phyloP scores from a whole-genome alignment of 2,329 filamentous ascomycete genomes.

The Aureobasidium sp. region DNA sequence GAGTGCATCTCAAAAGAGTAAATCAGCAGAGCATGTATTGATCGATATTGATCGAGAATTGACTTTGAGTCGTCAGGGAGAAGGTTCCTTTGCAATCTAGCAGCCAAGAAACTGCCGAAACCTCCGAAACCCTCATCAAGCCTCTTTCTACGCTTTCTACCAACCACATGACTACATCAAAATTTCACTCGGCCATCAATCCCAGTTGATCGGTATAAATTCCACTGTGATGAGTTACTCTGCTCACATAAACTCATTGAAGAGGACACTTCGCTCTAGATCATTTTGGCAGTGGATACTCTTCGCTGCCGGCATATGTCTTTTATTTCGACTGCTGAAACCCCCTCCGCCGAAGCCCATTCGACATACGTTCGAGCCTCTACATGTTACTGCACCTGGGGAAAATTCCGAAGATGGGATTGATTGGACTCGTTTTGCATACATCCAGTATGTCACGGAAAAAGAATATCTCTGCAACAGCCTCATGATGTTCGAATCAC shows the following conservation, averaged over 20 bases:
- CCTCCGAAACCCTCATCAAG: background rate
- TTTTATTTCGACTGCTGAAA: slow-evolving; percentile 1
- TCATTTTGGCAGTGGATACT: slow-evolving; percentile 15
- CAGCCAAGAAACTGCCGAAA: slow-evolving; percentile 4
- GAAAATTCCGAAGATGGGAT: slow-evolving; percentile 7
- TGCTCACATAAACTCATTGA: background rate
- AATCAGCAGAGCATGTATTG: too few species aligned
- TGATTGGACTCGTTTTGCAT: slow-evolving; percentile 36
- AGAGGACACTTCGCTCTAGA: slow-evolving; percentile 5
- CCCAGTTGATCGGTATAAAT: too few species aligned
- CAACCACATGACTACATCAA: too few species aligned
- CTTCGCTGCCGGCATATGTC: slow-evolving; percentile 2
- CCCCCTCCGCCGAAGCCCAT: background rate
- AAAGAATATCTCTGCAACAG: slow-evolving; percentile 38
- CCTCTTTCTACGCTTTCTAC: background rate
- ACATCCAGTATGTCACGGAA: slow-evolving; percentile 39
- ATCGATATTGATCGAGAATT: too few species aligned
- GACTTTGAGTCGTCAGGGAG: background rate
- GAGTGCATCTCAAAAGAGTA: too few species aligned
- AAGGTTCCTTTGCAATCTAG: background rate
- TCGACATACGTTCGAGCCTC: slow-evolving; percentile 1
- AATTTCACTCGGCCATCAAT: too few species aligned
- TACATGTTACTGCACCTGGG: slow-evolving; percentile 1
- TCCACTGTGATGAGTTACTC: background rate
- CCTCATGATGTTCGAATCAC: slow-evolving; percentile 37